Percentiles rank a stretch among this genome's conserved stretches.
Evolutionary conservation across 2,329 filamentous ascomycete species (phyloP).

Genomic region (Chalara sp.): DNA sequence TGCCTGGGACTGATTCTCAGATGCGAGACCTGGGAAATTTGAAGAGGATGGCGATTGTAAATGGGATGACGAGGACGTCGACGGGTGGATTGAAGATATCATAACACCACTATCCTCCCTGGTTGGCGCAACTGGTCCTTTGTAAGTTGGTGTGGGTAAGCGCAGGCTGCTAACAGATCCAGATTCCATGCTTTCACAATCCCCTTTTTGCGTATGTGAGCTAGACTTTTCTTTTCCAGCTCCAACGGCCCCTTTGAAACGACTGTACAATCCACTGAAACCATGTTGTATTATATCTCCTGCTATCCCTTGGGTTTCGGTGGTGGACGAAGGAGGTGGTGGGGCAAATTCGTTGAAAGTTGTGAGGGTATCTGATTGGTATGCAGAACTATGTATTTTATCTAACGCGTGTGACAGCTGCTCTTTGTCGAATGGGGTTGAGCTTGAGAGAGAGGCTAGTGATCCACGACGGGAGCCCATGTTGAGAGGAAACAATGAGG

Average conservation of each 20-base stretch:
- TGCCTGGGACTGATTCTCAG: constrained; percentile 24
- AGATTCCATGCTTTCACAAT: constrained; percentile 37
- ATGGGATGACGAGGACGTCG: constrained; percentile 19
- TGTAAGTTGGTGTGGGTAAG: constrained; percentile 34
- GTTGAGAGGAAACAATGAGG: constrained; percentile 16
- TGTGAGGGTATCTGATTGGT: constrained; percentile 74
- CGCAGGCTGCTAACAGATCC: constrained; percentile 36
- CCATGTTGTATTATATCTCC: constrained; percentile 77
- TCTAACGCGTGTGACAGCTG: constrained; percentile 73
- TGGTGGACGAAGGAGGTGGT: constrained; percentile 50
- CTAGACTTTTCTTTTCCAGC: constrained; percentile 49
- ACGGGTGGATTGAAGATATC: constrained; percentile 26
- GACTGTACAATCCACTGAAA: constrained; percentile 81
- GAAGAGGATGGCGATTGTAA: constrained; percentile 25
- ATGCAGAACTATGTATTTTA: constrained; percentile 84
- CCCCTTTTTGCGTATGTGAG: constrained; percentile 27
- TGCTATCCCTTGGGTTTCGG: constrained; percentile 63
- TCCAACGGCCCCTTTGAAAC: constrained; percentile 76
- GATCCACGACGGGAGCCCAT: constrained; percentile 36
- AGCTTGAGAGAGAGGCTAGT: constrained; percentile 38
- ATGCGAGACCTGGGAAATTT: constrained; percentile 20
- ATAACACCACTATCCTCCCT: constrained; percentile 32
- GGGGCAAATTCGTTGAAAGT: constrained; percentile 90
- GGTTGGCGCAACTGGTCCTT: constrained; percentile 34
- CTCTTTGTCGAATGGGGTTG: constrained; percentile 59